Evolutionary conservation across 768 basidiomycete genomes (phyloP), one percentile per base, ranked within the genome.

Genomic region (Hypholoma sublateritium): DNA sequence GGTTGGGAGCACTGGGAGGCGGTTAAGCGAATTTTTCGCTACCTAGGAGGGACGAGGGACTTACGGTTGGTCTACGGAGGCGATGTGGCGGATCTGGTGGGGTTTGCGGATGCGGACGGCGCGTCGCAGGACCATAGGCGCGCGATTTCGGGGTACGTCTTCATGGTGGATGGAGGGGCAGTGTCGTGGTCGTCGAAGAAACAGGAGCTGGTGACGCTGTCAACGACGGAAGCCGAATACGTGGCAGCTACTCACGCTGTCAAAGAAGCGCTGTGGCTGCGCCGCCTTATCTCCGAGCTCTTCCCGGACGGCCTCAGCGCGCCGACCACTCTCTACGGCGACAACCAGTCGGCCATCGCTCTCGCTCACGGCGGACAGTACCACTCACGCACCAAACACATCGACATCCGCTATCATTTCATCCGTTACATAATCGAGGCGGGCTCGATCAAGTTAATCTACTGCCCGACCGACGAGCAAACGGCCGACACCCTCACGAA

Each of bases 11-110:
- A 80, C 56, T 77, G 74, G 71, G 56, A 67, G 4, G 74, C 71
- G 7, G 68, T 72, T 4, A 72, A 71, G 53, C 69, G 67, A 41
- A 56, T 77, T 19, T 65, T 74, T 34, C 65, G 68, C 4, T 81
- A 80, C 59, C 60, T 81, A 17, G 56, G 56, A n/a, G 66, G 59
- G 1, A 68, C 44, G n/a, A 46, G 21, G 19, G 19, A 59, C 25
- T 22, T 43, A 22, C 35, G 37, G 9, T 34, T 61, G 24, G 34
- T 43, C n/a, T 57, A 44, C n/a, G 59, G 56, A 21, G 59, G 59
- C 9, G 32, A 35, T 25, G 37, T 28, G 19, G 35, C 19, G 41
- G 52, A 50, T 24, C 42, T 65, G 5, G 43, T 12, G 5, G 58
- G 53, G 2, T 63, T 52, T 50, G 57, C 51, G 8, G 65, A 70